Evolutionary conservation across 495 filamentous ascomycete species (phyloP).

Genomic region (Pyrenopolyporus hunteri): DNA sequence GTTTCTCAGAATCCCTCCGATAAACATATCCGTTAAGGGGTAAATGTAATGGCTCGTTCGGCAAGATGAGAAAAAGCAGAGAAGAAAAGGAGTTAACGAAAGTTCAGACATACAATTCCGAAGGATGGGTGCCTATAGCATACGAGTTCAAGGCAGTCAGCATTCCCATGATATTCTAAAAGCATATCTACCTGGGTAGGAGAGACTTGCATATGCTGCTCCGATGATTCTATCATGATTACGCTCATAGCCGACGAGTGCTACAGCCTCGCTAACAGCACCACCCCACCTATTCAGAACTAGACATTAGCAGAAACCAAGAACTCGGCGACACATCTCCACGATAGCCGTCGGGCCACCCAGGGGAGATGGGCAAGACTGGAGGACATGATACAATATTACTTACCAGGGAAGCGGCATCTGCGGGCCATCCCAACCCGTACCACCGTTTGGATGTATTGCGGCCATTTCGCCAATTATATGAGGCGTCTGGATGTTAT

Average conservation of each 20-base stretch:
- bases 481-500: conserved; percentile 47
- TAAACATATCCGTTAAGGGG: too few relatives aligned
- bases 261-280: conserved; percentile 69
- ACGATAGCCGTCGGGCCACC: background rate
- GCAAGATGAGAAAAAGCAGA: too few relatives aligned
- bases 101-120: conserved; percentile 37
- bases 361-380: background rate
- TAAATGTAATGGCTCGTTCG: too few relatives aligned
- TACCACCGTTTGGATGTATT: conserved; percentile 56
- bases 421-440: conserved; percentile 51
- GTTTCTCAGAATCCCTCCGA: too few relatives aligned
- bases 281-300: conserved; percentile 56
- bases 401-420: conserved; percentile 45
- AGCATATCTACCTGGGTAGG: background rate
- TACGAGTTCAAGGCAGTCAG: background rate
- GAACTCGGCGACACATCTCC: background rate
- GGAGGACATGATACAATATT: background rate
- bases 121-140: conserved; percentile 44
- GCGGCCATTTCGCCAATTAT: conserved; percentile 65
- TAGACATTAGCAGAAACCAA: conserved; percentile 39
- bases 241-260: conserved; percentile 69
- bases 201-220: conserved; percentile 39
- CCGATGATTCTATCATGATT: conserved; percentile 63
- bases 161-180: background rate
- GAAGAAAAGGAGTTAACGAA: background rate